Conservation (phyloP, 2,329 filamentous ascomycete genomes). For the Sarocladium kiliense region DNA sequence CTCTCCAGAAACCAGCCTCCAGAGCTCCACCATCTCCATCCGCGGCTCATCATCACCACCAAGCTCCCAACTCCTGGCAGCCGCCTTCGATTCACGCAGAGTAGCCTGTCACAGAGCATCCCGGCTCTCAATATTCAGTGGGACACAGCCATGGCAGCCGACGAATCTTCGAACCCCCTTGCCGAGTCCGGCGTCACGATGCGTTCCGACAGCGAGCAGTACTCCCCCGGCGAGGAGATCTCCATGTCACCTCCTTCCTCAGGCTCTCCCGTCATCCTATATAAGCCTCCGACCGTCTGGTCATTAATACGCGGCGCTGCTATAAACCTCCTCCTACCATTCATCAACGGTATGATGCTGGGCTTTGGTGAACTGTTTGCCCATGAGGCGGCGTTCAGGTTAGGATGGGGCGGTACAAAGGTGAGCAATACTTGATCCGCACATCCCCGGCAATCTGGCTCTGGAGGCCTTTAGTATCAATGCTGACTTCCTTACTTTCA, state of each 20-base stretch:
- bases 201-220: constrained; percentile 78
- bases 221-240: constrained; percentile 61
- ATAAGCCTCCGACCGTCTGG: constrained; percentile 85
- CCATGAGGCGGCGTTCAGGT: constrained; percentile 86
- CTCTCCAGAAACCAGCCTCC: not conserved
- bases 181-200: constrained; percentile 72
- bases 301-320: constrained; percentile 79
- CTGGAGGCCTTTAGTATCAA: not conserved
- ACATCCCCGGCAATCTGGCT: not conserved
- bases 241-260: constrained; percentile 58
- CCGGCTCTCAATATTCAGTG: not conserved
- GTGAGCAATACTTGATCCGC: constrained; percentile 42
- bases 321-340: constrained; percentile 92
- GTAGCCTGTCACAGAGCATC: not conserved
- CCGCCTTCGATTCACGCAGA: not conserved
- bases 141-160: constrained; percentile 43
- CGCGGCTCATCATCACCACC: not conserved
- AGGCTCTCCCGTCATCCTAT: constrained; percentile 71
- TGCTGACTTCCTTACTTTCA: constrained; percentile 19
- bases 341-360: constrained; percentile 97
- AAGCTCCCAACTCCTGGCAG: not conserved
- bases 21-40: not conserved
- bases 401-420: constrained; percentile 93
- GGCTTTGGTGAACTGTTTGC: constrained; percentile 96
- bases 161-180: constrained; percentile 51